Conservation (phyloP, 2,329 filamentous ascomycete genomes). For the Fusarium beomiforme region DNA sequence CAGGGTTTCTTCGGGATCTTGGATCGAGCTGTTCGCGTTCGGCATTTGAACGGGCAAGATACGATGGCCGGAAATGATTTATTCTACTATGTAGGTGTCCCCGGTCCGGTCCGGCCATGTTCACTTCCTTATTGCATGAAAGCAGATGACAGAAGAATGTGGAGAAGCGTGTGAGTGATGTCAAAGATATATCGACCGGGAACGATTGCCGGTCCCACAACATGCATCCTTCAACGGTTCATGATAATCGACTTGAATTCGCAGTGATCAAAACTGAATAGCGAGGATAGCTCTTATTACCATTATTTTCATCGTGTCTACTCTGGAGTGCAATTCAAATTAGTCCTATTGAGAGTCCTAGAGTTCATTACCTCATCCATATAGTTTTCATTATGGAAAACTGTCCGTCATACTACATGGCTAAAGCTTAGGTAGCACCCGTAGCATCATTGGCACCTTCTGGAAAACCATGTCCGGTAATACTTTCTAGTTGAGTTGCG, state of each 20-base stretch:
- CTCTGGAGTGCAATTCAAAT: background rate
- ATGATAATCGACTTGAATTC: background rate
- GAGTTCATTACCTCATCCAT: background rate
- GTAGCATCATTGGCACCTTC: background rate
- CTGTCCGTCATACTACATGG: background rate
- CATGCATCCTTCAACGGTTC: background rate
- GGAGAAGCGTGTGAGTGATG: background rate
- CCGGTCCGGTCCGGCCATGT: constrained; percentile 31
- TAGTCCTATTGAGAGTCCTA: background rate
- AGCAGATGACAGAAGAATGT: background rate
- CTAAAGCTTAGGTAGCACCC: background rate
- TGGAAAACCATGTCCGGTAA: constrained; percentile 35
- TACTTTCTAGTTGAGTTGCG: background rate
- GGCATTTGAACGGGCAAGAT: constrained; percentile 26
- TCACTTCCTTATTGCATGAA: background rate
- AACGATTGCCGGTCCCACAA: constrained; percentile 39
- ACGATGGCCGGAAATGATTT: constrained; percentile 1
- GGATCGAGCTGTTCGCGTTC: constrained; percentile 24
- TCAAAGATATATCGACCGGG: constrained; percentile 36
- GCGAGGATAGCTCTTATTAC: background rate
- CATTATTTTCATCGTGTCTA: background rate
- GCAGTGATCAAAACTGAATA: background rate
- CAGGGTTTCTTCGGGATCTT: constrained; percentile 22
- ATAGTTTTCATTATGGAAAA: background rate
- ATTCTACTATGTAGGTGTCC: background rate